Evolutionary conservation across 257 asterid species (phyloP), one percentile per base, ranked within the genome.

Genomic region (Gynochthodes officinalis): DNA sequence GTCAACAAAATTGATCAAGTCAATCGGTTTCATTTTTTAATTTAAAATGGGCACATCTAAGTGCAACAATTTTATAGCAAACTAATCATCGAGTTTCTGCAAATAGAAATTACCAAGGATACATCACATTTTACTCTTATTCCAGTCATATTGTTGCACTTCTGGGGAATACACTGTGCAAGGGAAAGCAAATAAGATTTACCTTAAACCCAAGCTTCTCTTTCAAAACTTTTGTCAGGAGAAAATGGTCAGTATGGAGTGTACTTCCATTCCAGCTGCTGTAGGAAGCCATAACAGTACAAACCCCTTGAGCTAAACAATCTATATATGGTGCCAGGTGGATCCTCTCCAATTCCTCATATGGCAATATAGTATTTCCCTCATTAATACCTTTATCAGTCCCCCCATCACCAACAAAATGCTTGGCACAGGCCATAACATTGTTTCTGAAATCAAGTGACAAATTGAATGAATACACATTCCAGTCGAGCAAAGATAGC

Each of bases 331-430:
- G 96, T 58, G 92, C 81, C 85, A 92, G 64, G 83, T 92, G 98
- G 82, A 88, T 81, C 82, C 83, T 84, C 84, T 87, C 93, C 66
- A 92, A 82, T 53, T 88, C 90, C 49, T 88, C 96, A 70, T 83
- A 90, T 5, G 90, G 76, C 74, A 83, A 49, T 64, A 83, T 67
- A 0, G 96, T 84, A 85, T 92, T 83, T 57, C 98, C 98, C 83
- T 90, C 96, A 50, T 92, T 92, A 64, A 77, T 78, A 50, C 98
- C 98, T 28, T 84, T 74, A 64, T 77, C 81, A 49, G 98, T 92
- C 72, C 94, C 96, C 49, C 98, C 98, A 72, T 92, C 98, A 40
- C 98, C 98, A 46, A 88, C 90, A 77, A 87, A 92, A 90, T 92
- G 98, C 89, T 92, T 92, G 74, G 98, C 97, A 75, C 87, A 84